These are phyloP conservation scores for Cladorrhinum sp. DNA, from an alignment of 2,329 filamentous ascomycete genomes.

Conservation along the genomic window DNA sequence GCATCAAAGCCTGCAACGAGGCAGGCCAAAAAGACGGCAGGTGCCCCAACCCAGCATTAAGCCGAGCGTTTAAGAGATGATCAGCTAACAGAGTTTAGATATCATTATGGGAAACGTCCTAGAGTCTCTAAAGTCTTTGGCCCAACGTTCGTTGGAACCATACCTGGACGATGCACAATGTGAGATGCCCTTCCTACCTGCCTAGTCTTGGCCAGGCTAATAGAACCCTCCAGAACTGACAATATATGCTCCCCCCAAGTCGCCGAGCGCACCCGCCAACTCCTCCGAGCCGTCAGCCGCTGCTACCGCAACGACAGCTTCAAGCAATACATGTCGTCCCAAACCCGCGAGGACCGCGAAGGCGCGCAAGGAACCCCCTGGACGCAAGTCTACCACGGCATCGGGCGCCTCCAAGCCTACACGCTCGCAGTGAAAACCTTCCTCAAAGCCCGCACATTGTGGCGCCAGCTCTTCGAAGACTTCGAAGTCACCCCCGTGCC, in stretches of 20 bases:
- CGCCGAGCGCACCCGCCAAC: not conserved
- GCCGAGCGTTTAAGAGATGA: not conserved
- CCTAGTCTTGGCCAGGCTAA: too few relatives aligned
- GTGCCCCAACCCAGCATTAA: not conserved
- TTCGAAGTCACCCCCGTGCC: conserved; percentile 27
- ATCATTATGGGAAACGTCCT: not conserved
- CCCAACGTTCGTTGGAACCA: too few relatives aligned
- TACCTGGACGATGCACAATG: not conserved
- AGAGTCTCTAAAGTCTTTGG: too few relatives aligned
- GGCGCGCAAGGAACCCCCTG: conserved; percentile 19
- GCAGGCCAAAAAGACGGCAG: not conserved
- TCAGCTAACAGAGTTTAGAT: not conserved
- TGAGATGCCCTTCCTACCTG: not conserved
- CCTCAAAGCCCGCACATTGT: conserved; percentile 22
- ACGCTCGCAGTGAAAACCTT: conserved; percentile 23
- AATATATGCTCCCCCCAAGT: not conserved
- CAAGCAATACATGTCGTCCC: conserved; percentile 12
- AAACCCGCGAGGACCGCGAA: conserved; percentile 13
- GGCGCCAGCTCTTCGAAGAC: conserved; percentile 33
- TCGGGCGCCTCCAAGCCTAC: conserved; percentile 29
- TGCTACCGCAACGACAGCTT: not conserved
- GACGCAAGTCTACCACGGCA: conserved; percentile 27
- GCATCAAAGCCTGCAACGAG: not conserved
- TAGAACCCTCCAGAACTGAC: not conserved
- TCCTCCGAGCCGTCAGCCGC: conserved; percentile 3